Evolutionary conservation across 345 rosid genomes (phyloP), one percentile per base, ranked within the genome.

Genomic region (Pistacia vera): DNA sequence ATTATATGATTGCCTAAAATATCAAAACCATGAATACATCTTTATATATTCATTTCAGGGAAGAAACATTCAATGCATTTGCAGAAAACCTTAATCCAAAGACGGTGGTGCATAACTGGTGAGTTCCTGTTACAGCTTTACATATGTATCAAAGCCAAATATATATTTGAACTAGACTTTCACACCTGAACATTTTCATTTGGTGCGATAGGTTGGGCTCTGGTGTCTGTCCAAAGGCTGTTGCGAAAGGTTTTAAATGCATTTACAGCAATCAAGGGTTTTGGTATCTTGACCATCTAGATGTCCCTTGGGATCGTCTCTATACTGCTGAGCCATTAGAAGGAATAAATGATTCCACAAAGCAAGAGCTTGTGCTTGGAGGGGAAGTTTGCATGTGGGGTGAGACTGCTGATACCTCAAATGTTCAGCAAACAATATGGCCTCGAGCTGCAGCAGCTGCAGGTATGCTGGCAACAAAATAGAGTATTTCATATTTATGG

Each of bases 301-400:
- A 95, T 80, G 93, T 90, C 38, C 97, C 88, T 11, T 93, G 99
- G 99, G 70, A 91, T 52, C 46, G 84, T 30, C 86, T 86, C 65
- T 94, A 94, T 78, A 84, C 71, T 5, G 93, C 97, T 1, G 98
- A 96, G 77, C 99, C 97, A 46, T 78, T 96, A 0, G 89, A 91
- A 78, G 98, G 97, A 77, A 93, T 93, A 78, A 4, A 65, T 2
- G 81, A 87, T 77, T 65, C 81, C 81, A 84, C 92, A 13, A 77
- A 78, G 63, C 95, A 93, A 76, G 78, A 88, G 63, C 95, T 96
- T 67, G 92, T 96, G 75, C 83, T 96, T 5, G 97, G 98, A 72
- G 99, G 99, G 75, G 97, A 96, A 92, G 99, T 92, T 80, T 93
- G 99, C 82, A 92, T 92, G 97, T 91, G 98, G 99, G 91, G 85